These are phyloP conservation scores for Malassezia globosa DNA, from an alignment of 1,284 basidiomycete genomes.

Conservation along the genomic window DNA sequence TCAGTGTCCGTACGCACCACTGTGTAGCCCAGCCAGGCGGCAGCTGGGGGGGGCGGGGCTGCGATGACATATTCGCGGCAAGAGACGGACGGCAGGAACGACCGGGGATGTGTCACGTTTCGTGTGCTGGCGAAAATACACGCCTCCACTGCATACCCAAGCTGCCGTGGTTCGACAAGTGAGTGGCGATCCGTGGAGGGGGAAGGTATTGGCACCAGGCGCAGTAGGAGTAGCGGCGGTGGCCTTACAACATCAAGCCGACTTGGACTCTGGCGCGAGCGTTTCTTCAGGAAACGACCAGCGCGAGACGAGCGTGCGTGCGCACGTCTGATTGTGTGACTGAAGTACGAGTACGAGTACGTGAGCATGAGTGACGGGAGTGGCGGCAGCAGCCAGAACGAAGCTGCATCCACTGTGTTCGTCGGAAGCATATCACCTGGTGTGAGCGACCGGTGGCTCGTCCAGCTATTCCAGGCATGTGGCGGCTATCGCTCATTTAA, in stretches of 20 bases:
- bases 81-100: too few species aligned
- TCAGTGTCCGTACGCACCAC: conserved; percentile 55
- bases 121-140: conserved; percentile 3
- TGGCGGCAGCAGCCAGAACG: conserved; percentile 6
- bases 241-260: too few species aligned
- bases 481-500: conserved; percentile 77
- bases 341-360: too few species aligned
- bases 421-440: conserved; percentile 91
- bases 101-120: not conserved
- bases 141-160: conserved; percentile 9
- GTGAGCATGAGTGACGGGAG: too few species aligned
- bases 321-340: too few species aligned
- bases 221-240: too few species aligned
- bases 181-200: too few species aligned
- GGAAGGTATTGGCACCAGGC: too few species aligned
- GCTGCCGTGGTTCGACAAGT: too few species aligned
- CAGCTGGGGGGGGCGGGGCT: conserved; percentile 48
- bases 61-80: conserved; percentile 16
- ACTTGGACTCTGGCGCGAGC: too few species aligned
- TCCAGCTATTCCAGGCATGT: conserved; percentile 64
- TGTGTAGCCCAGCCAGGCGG: conserved; percentile 80
- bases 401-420: conserved; percentile 58
- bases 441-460: conserved; percentile 65
- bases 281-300: too few species aligned
- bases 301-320: too few species aligned